These are phyloP conservation scores for Leersia perrieri DNA, from an alignment of 176 grass and related monocot genomes.

Conservation along the genomic window DNA sequence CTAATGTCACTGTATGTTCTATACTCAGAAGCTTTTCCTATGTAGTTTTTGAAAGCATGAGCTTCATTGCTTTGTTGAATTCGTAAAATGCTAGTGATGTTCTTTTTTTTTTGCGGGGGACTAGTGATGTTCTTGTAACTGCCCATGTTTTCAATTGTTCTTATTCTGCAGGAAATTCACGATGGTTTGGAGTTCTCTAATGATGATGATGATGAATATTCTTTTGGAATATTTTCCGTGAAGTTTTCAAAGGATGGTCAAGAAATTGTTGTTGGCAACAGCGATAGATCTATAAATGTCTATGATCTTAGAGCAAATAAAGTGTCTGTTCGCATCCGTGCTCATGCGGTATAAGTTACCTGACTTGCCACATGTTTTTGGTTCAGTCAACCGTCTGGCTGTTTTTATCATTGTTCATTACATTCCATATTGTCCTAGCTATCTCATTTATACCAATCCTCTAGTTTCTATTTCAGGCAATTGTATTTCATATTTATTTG, in stretches of 20 bases:
- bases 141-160: background rate
- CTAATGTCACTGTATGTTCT: constrained; percentile 82
- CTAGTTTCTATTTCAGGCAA: background rate
- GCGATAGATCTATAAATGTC: constrained; percentile 68
- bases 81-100: constrained; percentile 9
- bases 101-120: too few relatives aligned
- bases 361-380: background rate
- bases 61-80: background rate
- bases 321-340: constrained; percentile 50
- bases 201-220: constrained; percentile 36
- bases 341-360: constrained; percentile 62
- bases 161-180: constrained; percentile 75
- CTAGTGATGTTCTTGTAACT: constrained; percentile 10
- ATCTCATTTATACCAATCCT: background rate
- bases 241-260: constrained; percentile 88
- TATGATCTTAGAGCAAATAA: constrained; percentile 89
- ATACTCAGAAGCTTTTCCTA: background rate
- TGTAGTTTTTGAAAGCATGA: background rate
- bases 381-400: background rate
- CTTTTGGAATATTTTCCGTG: constrained; percentile 85
- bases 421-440: background rate
- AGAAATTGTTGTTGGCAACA: constrained; percentile 88
- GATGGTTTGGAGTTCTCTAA: constrained; percentile 65
- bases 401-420: background rate
- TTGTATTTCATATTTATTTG: background rate